Evolutionary conservation across 2,329 filamentous ascomycete species (phyloP), one percentile per base, ranked within the genome.

Genomic region (Bisporella sp.): DNA sequence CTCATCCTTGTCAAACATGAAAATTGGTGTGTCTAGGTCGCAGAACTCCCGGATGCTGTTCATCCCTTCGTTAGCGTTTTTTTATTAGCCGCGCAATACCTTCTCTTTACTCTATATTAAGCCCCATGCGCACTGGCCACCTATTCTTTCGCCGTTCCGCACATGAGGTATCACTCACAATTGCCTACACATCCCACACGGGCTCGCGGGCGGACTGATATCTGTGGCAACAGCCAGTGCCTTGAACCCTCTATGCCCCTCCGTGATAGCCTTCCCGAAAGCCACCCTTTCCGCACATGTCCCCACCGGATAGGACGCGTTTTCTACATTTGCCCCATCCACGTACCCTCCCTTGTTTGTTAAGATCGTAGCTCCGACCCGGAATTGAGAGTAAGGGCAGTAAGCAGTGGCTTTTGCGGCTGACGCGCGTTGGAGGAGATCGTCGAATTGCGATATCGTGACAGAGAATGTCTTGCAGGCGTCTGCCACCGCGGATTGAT

Each of bases 151-250:
- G 21, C 21, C 21, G 21, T 21, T 37, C 35, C 8, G 35, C n/a
- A 9, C 35, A 37, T 37, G 35, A 9, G n/a, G 35, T 37, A 2
- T n/a, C 32, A 76, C 81, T 72, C 66, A 89, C 85, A 92, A 95
- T 67, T 96, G 92, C 61, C 92, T 77, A 68, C 92, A 97, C 90
- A 96, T 96, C 49, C 93, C 93, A 66, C 93, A 99, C 0, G 93
- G 93, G 55, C 84, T 84, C 45, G 78, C 78, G 4, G 83, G 81
- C 31, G 81, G 79, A 32, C 69, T 70, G 41, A 87, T 85, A 65
- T 96, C 87, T 5, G 91, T 95, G 5, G 87, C 79, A 4, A 99
- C 90, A 12, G 87, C 92, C 28, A 99, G 69, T 21, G 91, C 92
- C 63, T 81, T 84, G 70, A 95, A 89, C 50, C 63, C 61, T 65